Base-by-base conservation (phyloP, 2,329 filamentous ascomycete species). In the Graphiopsis chlorocephala region DNA sequence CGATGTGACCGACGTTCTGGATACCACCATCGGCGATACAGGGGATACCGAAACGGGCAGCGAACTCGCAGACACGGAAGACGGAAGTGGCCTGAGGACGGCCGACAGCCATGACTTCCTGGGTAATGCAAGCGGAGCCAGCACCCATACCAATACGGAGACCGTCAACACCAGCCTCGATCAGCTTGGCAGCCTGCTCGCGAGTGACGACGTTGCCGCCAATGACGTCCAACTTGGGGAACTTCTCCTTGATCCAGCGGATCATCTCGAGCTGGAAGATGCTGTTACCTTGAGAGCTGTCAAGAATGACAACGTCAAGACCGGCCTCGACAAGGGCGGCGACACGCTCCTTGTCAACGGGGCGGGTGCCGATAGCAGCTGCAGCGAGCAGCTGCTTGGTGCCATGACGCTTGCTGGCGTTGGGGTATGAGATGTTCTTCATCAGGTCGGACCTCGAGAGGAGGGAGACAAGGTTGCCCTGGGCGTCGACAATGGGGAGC, bases 241-340 rank as follows among this genome's bases (percentile, higher is more conserved):
- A 94, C 72, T 89, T 91, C 71, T 89, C 78, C 86, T 99, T 99
- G 83, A 95, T 86, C 85, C 90, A 98, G 81, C 93, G 93, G 83
- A 99, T 88, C 95, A 99, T 99, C 67, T 97, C 92, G 69, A 98
- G 90, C 83, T 98, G 94, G 86, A 94, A 99, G 84, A 98, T 93
- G 81, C 90, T 95, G 87, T 98, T 98, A 71, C 95, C 95, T 83
- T 99, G 95, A 76, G 91, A 96, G 81, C 91, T 95, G 84, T 99
- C 95, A 61, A 99, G 87, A 72, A 99, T 85, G 71, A 97, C 93
- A 77, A 99, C 91, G 75, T 99, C 95, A 60, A 99, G 86, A 68
- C 95, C 95, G 72, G 95, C 95, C 65, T 97, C 94, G 47, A 96
- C 93, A 55, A 99, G 88, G 79, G 92, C 90, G 80, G 90, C 83